Percentiles rank a stretch among this genome's conserved stretches.
Conservation (phyloP, 1,284 basidiomycete species). For the Ustilago vetiveriae region DNA sequence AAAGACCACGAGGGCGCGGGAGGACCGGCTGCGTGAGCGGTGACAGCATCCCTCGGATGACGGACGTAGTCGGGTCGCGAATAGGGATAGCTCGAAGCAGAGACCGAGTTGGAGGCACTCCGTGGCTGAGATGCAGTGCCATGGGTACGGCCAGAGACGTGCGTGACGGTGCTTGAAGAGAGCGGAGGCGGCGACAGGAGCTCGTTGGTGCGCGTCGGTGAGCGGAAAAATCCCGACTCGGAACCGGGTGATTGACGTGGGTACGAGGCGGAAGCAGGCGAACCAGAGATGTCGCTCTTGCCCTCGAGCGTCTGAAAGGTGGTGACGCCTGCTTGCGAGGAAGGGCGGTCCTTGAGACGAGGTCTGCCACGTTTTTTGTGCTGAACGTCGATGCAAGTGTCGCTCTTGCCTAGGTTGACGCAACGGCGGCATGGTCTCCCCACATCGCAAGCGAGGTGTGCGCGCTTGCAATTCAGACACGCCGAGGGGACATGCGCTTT, state of each 20-base stretch:
- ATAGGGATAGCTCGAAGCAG: slow-evolving; percentile 47
- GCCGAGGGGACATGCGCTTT: slow-evolving; percentile 57
- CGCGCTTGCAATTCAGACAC: slow-evolving; percentile 59
- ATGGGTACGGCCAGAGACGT: slow-evolving; percentile 31
- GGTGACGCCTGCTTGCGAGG: slow-evolving; percentile 27
- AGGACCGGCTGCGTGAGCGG: slow-evolving; percentile 7
- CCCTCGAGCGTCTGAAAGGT: slow-evolving; percentile 25
- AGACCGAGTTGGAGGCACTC: slow-evolving; percentile 45
- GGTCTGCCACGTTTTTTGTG: slow-evolving; percentile 61
- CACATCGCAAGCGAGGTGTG: slow-evolving; percentile 58
- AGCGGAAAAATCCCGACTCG: slow-evolving; percentile 37
- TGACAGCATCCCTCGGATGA: slow-evolving; percentile 12
- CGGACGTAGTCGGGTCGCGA: slow-evolving; percentile 43
- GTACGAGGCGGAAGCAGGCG: slow-evolving; percentile 34
- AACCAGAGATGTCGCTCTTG: slow-evolving; percentile 30
- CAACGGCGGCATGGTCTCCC: slow-evolving; percentile 56
- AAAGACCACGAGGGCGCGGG: slow-evolving; percentile 11
- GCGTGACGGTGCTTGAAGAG: slow-evolving; percentile 26
- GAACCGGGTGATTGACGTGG: slow-evolving; percentile 35
- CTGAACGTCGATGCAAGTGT: slow-evolving; percentile 59
- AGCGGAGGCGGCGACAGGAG: slow-evolving; percentile 30
- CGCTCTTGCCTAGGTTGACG: slow-evolving; percentile 56
- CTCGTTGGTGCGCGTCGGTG: slow-evolving; percentile 22
- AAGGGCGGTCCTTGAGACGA: slow-evolving; percentile 49
- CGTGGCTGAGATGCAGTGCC: slow-evolving; percentile 24